A percentile compares a stretch with the other conserved stretches of the same genome.
phyloP scores from a whole-genome alignment of 2,329 filamentous ascomycete genomes.

The Hymenoscyphus albidus region DNA sequence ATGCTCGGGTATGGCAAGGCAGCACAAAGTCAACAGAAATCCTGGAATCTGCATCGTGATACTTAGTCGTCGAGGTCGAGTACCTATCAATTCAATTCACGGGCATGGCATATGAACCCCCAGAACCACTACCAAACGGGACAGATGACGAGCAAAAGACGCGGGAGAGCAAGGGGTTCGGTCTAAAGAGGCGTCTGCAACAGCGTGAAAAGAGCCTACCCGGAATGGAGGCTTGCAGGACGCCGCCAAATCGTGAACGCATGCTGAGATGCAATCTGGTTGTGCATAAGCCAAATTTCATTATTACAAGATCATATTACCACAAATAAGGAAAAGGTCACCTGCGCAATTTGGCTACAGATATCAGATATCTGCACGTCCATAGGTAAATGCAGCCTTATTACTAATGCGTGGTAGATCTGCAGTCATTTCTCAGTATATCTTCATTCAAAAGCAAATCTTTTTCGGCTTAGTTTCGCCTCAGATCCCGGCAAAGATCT shows the following conservation, averaged over 20 bases:
- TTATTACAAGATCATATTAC: not conserved
- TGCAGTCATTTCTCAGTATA: not conserved
- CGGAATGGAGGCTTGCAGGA: not conserved
- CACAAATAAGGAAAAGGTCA: not conserved
- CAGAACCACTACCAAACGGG: not conserved
- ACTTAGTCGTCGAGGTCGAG: not conserved
- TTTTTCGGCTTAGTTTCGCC: not conserved
- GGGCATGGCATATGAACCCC: not conserved
- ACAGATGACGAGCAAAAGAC: not conserved
- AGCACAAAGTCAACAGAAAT: not conserved
- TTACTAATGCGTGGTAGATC: not conserved
- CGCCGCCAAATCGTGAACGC: not conserved
- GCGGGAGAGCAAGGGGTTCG: not conserved
- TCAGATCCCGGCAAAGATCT: not conserved
- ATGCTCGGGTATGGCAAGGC: not conserved
- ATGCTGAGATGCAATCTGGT: not conserved
- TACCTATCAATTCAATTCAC: too few species aligned
- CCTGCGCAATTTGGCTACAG: not conserved
- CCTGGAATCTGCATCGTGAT: not conserved
- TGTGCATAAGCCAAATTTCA: not conserved
- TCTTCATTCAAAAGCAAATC: not conserved
- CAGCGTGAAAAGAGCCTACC: not conserved
- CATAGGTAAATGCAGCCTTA: not conserved
- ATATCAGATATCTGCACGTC: not conserved
- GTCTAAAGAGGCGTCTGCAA: constrained; percentile 1